Evolutionary conservation across 1,284 basidiomycete genomes (phyloP), one percentile per base, ranked within the genome.

Genomic region (Papiliotrema fonsecae): DNA sequence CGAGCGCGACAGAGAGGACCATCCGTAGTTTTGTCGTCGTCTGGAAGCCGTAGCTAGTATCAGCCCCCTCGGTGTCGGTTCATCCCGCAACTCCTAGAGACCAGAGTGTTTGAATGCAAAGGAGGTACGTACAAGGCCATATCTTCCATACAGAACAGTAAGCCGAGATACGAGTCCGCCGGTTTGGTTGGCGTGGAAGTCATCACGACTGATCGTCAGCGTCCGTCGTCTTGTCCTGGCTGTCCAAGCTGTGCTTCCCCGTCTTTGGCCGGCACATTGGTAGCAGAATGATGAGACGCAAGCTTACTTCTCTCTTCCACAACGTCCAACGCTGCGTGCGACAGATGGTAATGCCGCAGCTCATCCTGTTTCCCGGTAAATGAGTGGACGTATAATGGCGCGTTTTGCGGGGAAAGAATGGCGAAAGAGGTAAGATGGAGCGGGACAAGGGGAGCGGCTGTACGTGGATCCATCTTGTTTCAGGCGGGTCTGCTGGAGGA

Each of bases 141-240:
- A 48, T 74, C 72, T 50, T 74, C 72, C 69, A 74, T 72, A 47
- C 67, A 72, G 51, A 71, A 73, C 26, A 74, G 51, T n/a, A 74
- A 49, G 25, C 71, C 72, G n/a, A 74, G 62, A 42, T 69, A 73
- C 16, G 58, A 60, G 40, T 72, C 71, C 1, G 69, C 67, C n/a
- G 69, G 69, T 45, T 65, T 64, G 21, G 54, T 67, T 4, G 68
- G 63, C 19, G 63, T 60, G 6, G 60, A 60, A 28, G 64, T 67
- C 65, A 70, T 69, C 26, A 69, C 62, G 57, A 72, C 69, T 72
- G 4, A 13, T 22, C 16, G 50, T 42, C 4, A 25, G 10, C 27
- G 18, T 16, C n/a, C 10, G 35, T 14, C 16, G 18, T 43, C n/a
- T 38, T 25, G 3, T 9, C 14, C 21, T 41, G 9, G 10, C 9